Evolutionary conservation across 192 early-diverging fungal genomes (phyloP), one percentile per base, ranked within the genome.

Genomic region (Entomortierella parvispora): DNA sequence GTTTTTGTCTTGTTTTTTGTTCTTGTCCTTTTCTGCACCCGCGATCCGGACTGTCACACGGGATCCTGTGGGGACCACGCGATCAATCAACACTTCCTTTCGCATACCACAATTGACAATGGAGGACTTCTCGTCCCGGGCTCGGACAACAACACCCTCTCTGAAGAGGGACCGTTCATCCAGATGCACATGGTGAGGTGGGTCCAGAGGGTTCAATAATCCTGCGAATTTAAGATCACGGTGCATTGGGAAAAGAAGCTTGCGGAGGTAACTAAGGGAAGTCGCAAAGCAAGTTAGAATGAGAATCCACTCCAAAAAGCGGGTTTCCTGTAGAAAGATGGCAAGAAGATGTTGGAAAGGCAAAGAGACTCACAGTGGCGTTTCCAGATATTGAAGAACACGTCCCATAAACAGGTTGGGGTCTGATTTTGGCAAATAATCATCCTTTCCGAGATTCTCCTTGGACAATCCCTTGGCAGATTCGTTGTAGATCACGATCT

Each of bases 401-500:
- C 88, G 81, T 8, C 88, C 88, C 60, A 92, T 71, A 58, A 92
- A 92, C n/a, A 84, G 34, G 54, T 84, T 81, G 9, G 87, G 79
- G 57, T 92, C 85, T 10, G 79, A 58, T 45, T 81, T 84, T 20
- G 81, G 68, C 17, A 81, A 43, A 34, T 82, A 68, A 23, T 80
- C 52, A 25, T 68, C 60, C 29, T 79, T 66, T 20, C 71, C 79
- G 20, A 81, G 66, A 52, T 85, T 81, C 42, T 81, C 66, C 52
- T 81, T 62, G n/a, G 51, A 48, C 15, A 74, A 32, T 53, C 50
- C 65, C 44, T 68, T 65, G 20, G 74, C 61, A 8, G 84, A 80
- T 50, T 89, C 88, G 62, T 87, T 82, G 51, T 89, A 92, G 29
- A 92, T 84, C 14, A 92, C 80, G 12, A 92, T 78, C 77, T 92